Evolutionary conservation across 805 yeast genomes (phyloP), one percentile per base, ranked within the genome.

Genomic region (Schwanniomyces vanrijiae): DNA sequence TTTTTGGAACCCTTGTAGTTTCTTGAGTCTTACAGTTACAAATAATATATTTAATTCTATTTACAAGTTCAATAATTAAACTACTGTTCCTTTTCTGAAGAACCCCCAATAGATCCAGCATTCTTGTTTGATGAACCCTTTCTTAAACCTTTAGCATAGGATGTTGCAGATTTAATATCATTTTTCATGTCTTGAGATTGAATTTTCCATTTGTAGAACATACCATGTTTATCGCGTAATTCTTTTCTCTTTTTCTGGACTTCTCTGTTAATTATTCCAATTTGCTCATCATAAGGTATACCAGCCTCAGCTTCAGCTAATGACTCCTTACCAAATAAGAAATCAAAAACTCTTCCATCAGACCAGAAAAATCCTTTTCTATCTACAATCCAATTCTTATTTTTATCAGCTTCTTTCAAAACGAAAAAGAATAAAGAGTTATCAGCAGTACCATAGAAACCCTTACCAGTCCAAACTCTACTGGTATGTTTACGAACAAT

Each of bases 321-420:
- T 1, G 87, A 66, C 60, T 88, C 94, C 59, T 86, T 84, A 19
- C 95, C 94, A 55, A 89, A 86, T n/a, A 89, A 57, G 44, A 81
- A 78, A 62, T 89, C 96, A 65, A 84, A 86, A 1, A 89, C 86
- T 49, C 96, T 75, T 13, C 96, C 96, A 64, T 89, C 96, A 28
- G 94, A 91, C 96, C 96, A 89, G 69, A 87, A 89, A 74, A 90
- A 89, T 10, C 96, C 96, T 56, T 82, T 84, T 54, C 96, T 75
- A 61, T 89, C 96, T 16, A 88, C 86, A 14, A 86, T 68, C 89
- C 91, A 88, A 20, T 88, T 89, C 21, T 55, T 60, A 3, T 54
- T 51, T n/a, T 52, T 55, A 18, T 78, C 77, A 19, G 70, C 65
- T 56, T 88, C 92, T 62, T 80, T 82, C 53, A 89, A 64, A 40